A percentile compares a stretch with the other conserved stretches of the same genome.
These are phyloP conservation scores for Hondaea fermentalgiana DNA, from an alignment of 108 stramenopile genomes.

Conservation along the genomic window DNA sequence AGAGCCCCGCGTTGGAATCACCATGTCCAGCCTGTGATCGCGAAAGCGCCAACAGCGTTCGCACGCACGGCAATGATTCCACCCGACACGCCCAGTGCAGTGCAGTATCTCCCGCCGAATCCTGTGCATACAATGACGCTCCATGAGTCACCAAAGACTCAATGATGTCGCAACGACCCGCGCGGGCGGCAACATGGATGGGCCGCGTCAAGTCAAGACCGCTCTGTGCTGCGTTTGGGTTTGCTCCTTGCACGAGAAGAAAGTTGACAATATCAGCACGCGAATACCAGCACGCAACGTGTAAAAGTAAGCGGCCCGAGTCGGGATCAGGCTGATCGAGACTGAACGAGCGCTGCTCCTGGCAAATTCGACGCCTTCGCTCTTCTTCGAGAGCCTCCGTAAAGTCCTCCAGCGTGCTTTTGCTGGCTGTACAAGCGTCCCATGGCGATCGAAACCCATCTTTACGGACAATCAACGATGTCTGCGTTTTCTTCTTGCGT, in stretches of 20 bases:
- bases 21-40: not conserved
- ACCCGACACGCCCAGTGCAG: not conserved
- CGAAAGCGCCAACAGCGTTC: not conserved
- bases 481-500: not conserved
- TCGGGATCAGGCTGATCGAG: not conserved
- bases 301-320: not conserved
- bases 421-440: not conserved
- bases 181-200: not conserved
- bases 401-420: not conserved
- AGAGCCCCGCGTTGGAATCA: not conserved
- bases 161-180: not conserved
- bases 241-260: not conserved
- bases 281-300: not conserved
- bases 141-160: not conserved
- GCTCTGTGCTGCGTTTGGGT: not conserved
- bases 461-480: not conserved
- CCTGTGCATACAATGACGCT: not conserved
- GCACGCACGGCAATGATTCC: not conserved
- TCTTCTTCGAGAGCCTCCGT: not conserved
- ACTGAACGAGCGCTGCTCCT: not conserved
- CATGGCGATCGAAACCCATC: not conserved
- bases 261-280: not conserved
- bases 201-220: not conserved
- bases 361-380: not conserved
- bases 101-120: not conserved